Percentiles rank a stretch among this genome's conserved stretches.
These are phyloP conservation scores for Xylariaceae sp. DNA, from an alignment of 2,329 filamentous ascomycete species.

Conservation along the genomic window DNA sequence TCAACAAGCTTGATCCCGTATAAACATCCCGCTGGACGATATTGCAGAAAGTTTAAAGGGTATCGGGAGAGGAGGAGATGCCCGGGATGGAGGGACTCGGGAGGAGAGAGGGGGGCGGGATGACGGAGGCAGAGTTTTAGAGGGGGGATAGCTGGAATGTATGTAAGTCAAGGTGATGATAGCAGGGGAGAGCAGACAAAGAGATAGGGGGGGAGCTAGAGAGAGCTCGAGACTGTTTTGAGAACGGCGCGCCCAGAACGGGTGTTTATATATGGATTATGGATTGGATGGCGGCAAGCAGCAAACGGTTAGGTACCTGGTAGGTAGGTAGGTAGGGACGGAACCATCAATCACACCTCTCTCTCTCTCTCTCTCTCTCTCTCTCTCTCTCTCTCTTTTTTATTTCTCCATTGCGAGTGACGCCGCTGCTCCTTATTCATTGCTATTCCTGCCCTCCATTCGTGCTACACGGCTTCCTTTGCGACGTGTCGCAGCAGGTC, in stretches of 20 bases:
- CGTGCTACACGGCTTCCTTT: constrained; percentile 5
- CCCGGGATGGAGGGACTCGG: neutral
- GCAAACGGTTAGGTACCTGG: neutral
- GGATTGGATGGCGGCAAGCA: too few relatives aligned
- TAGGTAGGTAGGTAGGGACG: neutral
- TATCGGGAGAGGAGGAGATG: neutral
- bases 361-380: neutral
- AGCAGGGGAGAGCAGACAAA: too few relatives aligned
- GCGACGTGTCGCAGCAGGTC: constrained; percentile 11
- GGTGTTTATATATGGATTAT: too few relatives aligned
- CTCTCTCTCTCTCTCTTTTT: neutral
- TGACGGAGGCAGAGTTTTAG: too few relatives aligned
- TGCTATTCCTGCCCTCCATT: neutral
- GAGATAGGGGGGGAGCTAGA: too few relatives aligned
- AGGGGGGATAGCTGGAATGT: too few relatives aligned
- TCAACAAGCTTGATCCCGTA: neutral
- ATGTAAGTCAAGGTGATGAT: too few relatives aligned
- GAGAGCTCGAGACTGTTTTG: too few relatives aligned
- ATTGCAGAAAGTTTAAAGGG: neutral
- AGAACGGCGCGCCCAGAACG: too few relatives aligned
- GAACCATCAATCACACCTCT: constrained; percentile 2
- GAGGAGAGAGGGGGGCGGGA: neutral
- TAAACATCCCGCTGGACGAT: neutral
- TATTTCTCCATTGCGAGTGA: neutral
- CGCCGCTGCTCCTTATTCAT: neutral